Evolutionary conservation across 768 basidiomycete species (phyloP), one percentile per base, ranked within the genome.

Genomic region (Agaricus subrufescens): DNA sequence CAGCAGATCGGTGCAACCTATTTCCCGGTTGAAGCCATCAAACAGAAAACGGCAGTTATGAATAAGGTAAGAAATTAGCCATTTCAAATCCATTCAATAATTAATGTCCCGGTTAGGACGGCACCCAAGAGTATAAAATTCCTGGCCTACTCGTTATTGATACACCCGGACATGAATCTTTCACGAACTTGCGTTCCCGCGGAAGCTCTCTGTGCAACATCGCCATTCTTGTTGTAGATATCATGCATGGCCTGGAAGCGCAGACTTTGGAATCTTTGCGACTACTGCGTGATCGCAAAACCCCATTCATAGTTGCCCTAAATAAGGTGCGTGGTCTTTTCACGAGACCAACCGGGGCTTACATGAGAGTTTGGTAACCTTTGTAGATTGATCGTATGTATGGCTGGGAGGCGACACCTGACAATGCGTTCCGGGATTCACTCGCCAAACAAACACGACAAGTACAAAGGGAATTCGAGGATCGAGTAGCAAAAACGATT

Each of bases 1-100:
- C 97, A 98, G 71, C 97, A 99, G 70, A 99, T 99, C 62, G 97
- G 97, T 78, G 97, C 97, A 23, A 98, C 97, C 0, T 99, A 95
- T 77, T 98, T 99, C 85, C 97, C 97, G 37, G 87, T 89, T 31
- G 90, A 93, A 4, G 95, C 96, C 6, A 97, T 99, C 71, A 84
- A 86, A 73, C 82, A 82, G 40, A 98, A 98, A 79, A 98, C 97
- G 5, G 78, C 78, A 12, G 94, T 98, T n/a, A 73, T 98, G 75
- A 96, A 98, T 73, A 88, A 81, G 71, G 92, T 86, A 60, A 53
- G 69, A 63, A 31, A 46, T 31, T 42, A 39, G 29, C 8, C 39
- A 15, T 43, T 45, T n/a, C 3, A 29, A 40, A 46, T 12, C 3
- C 11, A 56, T 7, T 14, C 14, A 14, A 26, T 30, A 14, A 25